Percentiles rank a stretch among this genome's conserved stretches.
Evolutionary conservation across 1,284 basidiomycete genomes (phyloP).

Genomic region (Leccinum proximum): DNA sequence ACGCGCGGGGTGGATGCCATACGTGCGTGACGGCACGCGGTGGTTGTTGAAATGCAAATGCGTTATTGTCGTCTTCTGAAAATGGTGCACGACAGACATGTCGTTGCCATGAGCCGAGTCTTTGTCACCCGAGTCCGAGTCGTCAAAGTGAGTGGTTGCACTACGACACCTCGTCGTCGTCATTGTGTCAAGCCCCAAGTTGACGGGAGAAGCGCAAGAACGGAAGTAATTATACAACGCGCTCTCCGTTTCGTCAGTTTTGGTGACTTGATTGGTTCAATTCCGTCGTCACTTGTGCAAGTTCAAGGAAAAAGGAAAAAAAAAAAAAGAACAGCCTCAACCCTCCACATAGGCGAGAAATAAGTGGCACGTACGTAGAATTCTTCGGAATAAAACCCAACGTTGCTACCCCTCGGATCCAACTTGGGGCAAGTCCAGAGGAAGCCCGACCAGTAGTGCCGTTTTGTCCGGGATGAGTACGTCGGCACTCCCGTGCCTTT

Average conservation of each 20-base stretch:
- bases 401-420: constrained; percentile 53
- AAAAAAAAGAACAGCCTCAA: not conserved
- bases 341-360: not conserved
- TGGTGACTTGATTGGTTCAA: constrained; percentile 42
- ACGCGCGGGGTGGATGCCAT: too few relatives aligned
- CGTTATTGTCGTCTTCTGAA: too few relatives aligned
- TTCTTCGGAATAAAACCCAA: constrained; percentile 76
- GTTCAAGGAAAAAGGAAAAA: not conserved
- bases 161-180: too few relatives aligned
- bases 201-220: constrained; percentile 71
- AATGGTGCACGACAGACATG: too few relatives aligned
- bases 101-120: too few relatives aligned
- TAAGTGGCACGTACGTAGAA: constrained; percentile 46
- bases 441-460: too few relatives aligned
- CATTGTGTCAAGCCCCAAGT: constrained; percentile 57
- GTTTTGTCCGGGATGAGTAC: too few relatives aligned
- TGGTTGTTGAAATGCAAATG: too few relatives aligned
- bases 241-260: constrained; percentile 42
- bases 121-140: too few relatives aligned
- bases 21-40: too few relatives aligned
- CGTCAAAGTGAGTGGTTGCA: too few relatives aligned
- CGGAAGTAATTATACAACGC: constrained; percentile 73
- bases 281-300: constrained; percentile 9
- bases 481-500: too few relatives aligned
- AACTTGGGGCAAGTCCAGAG: constrained; percentile 30